Evolutionary conservation across 176 grass and related monocot genomes (phyloP).

Genomic region (Oryza meridionalis): DNA sequence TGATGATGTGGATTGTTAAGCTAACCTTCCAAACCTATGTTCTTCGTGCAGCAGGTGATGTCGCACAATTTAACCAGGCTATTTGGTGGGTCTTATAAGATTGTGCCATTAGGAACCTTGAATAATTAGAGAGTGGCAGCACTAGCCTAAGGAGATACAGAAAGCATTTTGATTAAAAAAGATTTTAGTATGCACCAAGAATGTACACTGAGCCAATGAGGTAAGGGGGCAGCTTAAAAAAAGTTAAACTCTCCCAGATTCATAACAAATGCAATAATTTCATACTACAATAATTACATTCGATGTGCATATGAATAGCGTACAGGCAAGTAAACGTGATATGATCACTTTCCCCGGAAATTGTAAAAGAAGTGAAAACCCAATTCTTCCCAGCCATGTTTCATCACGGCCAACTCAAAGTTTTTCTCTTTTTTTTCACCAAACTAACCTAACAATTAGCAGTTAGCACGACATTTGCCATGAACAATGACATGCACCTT

Average conservation of each 20-base stretch:
- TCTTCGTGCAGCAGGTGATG: not conserved
- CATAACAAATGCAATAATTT: not conserved
- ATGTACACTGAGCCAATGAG: not conserved
- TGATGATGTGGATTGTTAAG: not conserved
- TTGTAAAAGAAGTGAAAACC: not conserved
- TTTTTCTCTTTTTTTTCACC: not conserved
- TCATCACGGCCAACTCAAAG: conserved; percentile 6
- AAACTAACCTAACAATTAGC: not conserved
- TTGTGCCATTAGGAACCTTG: conserved; percentile 22
- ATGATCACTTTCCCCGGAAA: conserved; percentile 15
- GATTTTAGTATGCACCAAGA: not conserved
- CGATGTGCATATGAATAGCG: not conserved
- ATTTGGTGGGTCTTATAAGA: not conserved
- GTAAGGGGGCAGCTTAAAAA: not conserved
- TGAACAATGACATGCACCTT: conserved; percentile 18
- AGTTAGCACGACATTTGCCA: not conserved
- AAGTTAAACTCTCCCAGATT: conserved; percentile 6
- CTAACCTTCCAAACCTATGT: not conserved
- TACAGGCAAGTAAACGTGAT: conserved; percentile 8
- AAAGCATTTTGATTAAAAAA: conserved; percentile 9
- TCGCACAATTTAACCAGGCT: not conserved
- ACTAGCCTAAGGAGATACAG: not conserved
- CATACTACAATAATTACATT: not conserved
- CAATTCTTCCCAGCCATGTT: conserved; percentile 27
- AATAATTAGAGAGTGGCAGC: not conserved